These are phyloP conservation scores for Elasticomyces elasticus DNA, from an alignment of 495 filamentous ascomycete genomes.

Conservation along the genomic window DNA sequence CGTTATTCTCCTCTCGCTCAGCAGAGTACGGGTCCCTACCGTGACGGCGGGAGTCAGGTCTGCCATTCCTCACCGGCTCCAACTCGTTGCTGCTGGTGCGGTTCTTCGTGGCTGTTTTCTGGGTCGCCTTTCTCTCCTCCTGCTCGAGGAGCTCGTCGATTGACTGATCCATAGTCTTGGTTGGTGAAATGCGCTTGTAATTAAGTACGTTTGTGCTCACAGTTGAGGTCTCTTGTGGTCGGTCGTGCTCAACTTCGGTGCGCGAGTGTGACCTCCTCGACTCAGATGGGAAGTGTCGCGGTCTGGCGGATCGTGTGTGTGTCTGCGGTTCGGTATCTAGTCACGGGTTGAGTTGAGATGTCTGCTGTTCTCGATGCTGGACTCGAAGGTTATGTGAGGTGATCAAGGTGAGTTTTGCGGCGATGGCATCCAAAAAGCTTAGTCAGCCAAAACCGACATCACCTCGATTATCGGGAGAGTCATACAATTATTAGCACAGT, in stretches of 20 bases:
- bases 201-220: slow-evolving; percentile 8
- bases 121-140: slow-evolving; percentile 15
- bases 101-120: slow-evolving; percentile 1
- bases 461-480: too few species aligned
- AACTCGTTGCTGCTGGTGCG: not conserved
- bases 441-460: too few species aligned
- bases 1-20: slow-evolving; percentile 49
- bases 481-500: too few species aligned
- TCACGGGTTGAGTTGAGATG: too few species aligned
- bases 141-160: slow-evolving; percentile 22
- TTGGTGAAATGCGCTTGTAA: not conserved
- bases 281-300: not conserved
- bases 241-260: slow-evolving; percentile 1
- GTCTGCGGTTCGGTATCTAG: too few species aligned
- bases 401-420: too few species aligned
- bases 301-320: too few species aligned
- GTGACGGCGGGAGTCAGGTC: slow-evolving; percentile 47
- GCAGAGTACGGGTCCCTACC: slow-evolving; percentile 49
- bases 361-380: too few species aligned
- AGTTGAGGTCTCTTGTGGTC: slow-evolving; percentile 4
- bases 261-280: slow-evolving; percentile 6
- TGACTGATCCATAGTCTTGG: slow-evolving; percentile 10
- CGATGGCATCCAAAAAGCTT: too few species aligned
- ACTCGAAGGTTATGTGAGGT: too few species aligned
- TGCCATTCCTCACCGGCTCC: slow-evolving; percentile 20